These are phyloP conservation scores for Penicillium sp. DNA, from an alignment of 2,329 filamentous ascomycete genomes.

Conservation along the genomic window DNA sequence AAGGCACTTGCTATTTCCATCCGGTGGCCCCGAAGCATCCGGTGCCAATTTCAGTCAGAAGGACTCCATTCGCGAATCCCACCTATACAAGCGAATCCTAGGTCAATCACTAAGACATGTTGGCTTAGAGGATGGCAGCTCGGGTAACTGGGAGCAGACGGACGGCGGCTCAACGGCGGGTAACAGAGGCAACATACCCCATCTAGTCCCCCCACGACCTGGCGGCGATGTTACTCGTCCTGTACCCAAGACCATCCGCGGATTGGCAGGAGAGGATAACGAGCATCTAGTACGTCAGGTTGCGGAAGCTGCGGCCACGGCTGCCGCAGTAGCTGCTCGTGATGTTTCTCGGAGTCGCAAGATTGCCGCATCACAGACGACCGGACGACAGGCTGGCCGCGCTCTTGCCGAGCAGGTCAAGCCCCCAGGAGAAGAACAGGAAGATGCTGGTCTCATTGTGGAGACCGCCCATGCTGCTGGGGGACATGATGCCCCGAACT, in stretches of 20 bases:
- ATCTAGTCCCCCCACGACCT: conserved; percentile 69
- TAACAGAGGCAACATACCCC: conserved; percentile 47
- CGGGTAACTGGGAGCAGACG: conserved; percentile 32
- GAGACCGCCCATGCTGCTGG: conserved; percentile 50
- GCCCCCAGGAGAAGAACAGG: conserved; percentile 41
- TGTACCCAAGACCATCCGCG: conserved; percentile 44
- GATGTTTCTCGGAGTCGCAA: conserved; percentile 60
- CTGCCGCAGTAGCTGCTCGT: conserved; percentile 77
- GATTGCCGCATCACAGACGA: conserved; percentile 39
- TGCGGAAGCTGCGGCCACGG: conserved; percentile 88
- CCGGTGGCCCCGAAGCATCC: conserved; percentile 28
- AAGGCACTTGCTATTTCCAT: conserved; percentile 28
- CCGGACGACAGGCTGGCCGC: conserved; percentile 32
- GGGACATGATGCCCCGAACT: conserved; percentile 97
- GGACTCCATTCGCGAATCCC: conserved; percentile 74
- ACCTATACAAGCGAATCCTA: conserved; percentile 87
- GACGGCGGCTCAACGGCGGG: conserved; percentile 22
- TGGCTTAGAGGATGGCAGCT: conserved; percentile 58
- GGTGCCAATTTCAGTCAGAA: conserved; percentile 47
- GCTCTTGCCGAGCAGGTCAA: conserved; percentile 34
- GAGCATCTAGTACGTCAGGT: conserved; percentile 76
- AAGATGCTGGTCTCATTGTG: conserved; percentile 41
- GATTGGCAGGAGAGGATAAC: conserved; percentile 77
- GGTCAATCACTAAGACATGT: conserved; percentile 84
- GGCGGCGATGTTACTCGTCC: conserved; percentile 39